phyloP scores from a whole-genome alignment of 192 early-diverging fungal genomes.

The Pilaira anomala region DNA sequence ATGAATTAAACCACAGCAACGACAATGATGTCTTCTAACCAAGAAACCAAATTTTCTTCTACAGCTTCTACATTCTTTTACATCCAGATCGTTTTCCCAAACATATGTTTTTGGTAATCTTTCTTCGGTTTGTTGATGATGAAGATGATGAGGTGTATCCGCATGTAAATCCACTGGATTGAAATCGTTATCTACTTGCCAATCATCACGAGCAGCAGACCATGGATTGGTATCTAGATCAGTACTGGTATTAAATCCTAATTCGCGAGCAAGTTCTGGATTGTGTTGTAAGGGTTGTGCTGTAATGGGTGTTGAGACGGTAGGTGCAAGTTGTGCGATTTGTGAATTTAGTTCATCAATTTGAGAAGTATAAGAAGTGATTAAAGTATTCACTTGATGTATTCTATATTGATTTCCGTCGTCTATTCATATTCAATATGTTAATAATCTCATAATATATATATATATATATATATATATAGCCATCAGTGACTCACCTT shows the following conservation, averaged over 20 bases:
- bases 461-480: too few species aligned
- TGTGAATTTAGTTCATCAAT: conserved; percentile 47
- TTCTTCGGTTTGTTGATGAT: neutral
- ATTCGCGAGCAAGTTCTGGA: conserved; percentile 33
- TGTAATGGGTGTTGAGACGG: conserved; percentile 35
- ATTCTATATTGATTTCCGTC: conserved; percentile 53
- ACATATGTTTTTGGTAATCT: conserved; percentile 43
- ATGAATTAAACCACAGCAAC: conserved; percentile 83
- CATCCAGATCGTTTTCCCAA: conserved; percentile 82
- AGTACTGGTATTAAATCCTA: conserved; percentile 34
- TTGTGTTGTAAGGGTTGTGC: conserved; percentile 24
- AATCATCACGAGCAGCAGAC: conserved; percentile 22
- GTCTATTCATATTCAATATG: too few species aligned
- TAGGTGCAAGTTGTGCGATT: conserved; percentile 18
- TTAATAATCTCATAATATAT: too few species aligned
- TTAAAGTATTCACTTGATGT: conserved; percentile 43
- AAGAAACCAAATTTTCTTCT: conserved; percentile 69
- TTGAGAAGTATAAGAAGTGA: conserved; percentile 40
- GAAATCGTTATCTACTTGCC: neutral
- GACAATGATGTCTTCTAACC: conserved; percentile 85
- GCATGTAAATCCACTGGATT: conserved; percentile 9
- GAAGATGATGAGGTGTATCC: neutral
- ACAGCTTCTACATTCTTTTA: conserved; percentile 66
- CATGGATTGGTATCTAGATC: conserved; percentile 35
- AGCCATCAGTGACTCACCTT: conserved; percentile 41